These are phyloP conservation scores for Pythium angustatum DNA, from an alignment of 352 stramenopile species.

Conservation along the genomic window DNA sequence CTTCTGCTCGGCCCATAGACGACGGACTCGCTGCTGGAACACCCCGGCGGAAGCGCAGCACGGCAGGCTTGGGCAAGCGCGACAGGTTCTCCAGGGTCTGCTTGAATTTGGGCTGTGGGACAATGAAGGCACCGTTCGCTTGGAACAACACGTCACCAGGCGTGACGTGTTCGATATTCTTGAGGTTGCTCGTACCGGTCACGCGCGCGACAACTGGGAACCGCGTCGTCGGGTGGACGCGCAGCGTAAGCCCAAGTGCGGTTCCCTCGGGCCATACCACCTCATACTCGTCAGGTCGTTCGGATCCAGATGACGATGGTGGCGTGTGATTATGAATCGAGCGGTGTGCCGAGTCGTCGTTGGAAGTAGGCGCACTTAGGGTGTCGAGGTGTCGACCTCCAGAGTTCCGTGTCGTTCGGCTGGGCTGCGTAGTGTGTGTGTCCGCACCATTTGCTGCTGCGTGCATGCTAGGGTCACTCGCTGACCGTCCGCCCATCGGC, in stretches of 20 bases:
- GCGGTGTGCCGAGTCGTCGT: constrained; percentile 11
- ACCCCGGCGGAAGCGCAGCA: constrained; percentile 43
- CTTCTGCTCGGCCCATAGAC: constrained; percentile 30
- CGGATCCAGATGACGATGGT: constrained; percentile 10
- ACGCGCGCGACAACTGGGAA: constrained; percentile 48
- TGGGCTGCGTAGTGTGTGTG: neutral
- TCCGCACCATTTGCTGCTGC: neutral
- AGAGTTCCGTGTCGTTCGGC: constrained; percentile 21
- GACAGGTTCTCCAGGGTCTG: constrained; percentile 43
- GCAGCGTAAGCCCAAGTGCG: constrained; percentile 41
- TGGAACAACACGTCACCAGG: constrained; percentile 45
- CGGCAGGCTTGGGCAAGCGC: constrained; percentile 42
- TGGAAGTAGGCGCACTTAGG: neutral
- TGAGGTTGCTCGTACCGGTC: constrained; percentile 44
- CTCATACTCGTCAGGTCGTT: constrained; percentile 41
- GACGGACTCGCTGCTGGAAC: constrained; percentile 35
- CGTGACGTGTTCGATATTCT: constrained; percentile 46
- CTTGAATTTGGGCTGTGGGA: constrained; percentile 51
- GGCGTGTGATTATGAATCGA: constrained; percentile 7
- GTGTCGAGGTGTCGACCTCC: constrained; percentile 15
- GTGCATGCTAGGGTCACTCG: constrained; percentile 18
- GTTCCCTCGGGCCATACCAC: constrained; percentile 45
- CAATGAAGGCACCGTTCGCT: constrained; percentile 38
- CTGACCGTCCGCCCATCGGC: constrained; percentile 16
- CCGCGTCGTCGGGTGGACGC: constrained; percentile 42